phyloP scores from a whole-genome alignment of 192 early-diverging fungal genomes.

The Coemansia sp. region DNA sequence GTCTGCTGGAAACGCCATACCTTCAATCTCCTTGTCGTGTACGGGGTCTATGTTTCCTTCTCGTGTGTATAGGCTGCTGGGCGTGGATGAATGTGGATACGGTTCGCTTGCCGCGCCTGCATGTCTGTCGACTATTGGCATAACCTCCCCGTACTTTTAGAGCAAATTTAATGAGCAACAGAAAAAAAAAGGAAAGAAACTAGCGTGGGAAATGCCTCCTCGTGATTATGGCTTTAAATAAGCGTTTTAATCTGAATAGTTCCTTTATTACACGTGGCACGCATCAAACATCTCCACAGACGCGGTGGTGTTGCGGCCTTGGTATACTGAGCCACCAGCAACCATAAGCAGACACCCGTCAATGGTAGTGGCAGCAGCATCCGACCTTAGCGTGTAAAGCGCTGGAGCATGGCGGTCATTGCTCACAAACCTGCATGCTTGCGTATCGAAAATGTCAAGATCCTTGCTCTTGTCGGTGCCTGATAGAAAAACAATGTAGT shows the following conservation, averaged over 20 bases:
- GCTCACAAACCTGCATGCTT: conserved; percentile 19
- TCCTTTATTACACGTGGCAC: conserved; percentile 12
- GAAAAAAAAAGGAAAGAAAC: too few relatives aligned
- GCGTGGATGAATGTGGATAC: too few relatives aligned
- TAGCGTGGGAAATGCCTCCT: too few relatives aligned
- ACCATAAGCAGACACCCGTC: conserved; percentile 42
- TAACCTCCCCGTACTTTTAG: too few relatives aligned
- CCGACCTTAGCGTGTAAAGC: conserved; percentile 30
- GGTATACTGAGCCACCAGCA: conserved; percentile 44
- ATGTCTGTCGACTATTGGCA: too few relatives aligned
- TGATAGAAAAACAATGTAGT: conserved; percentile 41
- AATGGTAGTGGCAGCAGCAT: conserved; percentile 34
- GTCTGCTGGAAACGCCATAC: too few relatives aligned
- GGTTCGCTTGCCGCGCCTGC: too few relatives aligned
- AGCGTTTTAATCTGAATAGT: background rate
- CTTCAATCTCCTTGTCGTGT: too few relatives aligned
- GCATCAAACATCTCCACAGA: conserved; percentile 53
- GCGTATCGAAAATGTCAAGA: conserved; percentile 44
- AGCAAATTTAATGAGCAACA: too few relatives aligned
- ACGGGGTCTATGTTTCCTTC: too few relatives aligned
- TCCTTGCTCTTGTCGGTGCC: conserved; percentile 45
- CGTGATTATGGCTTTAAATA: background rate
- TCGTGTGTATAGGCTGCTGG: too few relatives aligned
- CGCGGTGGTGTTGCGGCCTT: conserved; percentile 40
- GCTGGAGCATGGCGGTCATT: conserved; percentile 27